Percentiles rank a stretch among this genome's conserved stretches.
Evolutionary conservation across 306 rosid species (phyloP).

Genomic region (Cicer arietinum): DNA sequence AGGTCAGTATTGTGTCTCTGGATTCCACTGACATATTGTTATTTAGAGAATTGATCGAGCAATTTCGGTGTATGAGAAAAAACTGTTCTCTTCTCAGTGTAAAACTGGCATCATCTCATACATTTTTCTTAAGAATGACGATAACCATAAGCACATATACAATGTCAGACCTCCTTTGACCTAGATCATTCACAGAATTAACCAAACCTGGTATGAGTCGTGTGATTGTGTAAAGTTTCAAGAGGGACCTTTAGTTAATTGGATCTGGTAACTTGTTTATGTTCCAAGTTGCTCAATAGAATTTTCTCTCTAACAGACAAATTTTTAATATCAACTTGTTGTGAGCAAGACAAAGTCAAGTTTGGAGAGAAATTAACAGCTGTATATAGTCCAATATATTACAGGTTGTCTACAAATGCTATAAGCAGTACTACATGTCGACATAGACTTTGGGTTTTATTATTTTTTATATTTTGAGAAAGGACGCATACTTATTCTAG

Average conservation of each 20-base stretch:
- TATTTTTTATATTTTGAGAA: neutral
- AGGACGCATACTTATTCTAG: neutral
- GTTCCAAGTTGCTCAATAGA: neutral
- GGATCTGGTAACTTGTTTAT: neutral
- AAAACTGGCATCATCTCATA: neutral
- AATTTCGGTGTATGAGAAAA: neutral
- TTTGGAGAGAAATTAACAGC: neutral
- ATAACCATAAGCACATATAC: neutral
- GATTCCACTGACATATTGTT: neutral
- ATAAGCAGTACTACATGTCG: neutral
- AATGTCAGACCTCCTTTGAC: neutral
- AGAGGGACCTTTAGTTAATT: neutral
- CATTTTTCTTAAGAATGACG: neutral
- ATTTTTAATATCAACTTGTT: neutral
- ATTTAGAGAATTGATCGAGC: neutral
- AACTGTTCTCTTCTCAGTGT: neutral
- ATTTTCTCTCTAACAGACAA: neutral
- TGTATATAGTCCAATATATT: neutral
- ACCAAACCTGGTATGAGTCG: neutral
- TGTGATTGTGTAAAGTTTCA: neutral
- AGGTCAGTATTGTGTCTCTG: neutral
- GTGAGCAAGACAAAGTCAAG: neutral
- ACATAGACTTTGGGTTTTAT: neutral
- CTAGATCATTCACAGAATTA: neutral
- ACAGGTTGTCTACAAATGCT: neutral